These are phyloP conservation scores for Lycium barbarum DNA, from an alignment of 257 asterid species.

Conservation along the genomic window DNA sequence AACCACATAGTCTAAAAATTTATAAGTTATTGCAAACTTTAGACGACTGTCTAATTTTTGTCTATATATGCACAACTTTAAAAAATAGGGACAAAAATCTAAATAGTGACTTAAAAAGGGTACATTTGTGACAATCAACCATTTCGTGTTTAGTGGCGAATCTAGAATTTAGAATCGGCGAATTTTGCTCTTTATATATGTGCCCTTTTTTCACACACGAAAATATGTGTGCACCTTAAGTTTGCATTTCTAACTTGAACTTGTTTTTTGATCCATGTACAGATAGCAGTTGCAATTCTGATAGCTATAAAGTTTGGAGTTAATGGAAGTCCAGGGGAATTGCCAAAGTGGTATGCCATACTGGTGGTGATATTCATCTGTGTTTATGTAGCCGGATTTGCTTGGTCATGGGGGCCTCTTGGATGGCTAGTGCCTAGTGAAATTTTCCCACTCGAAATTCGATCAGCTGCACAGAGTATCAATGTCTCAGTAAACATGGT, in stretches of 20 bases:
- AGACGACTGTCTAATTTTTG: too few species aligned
- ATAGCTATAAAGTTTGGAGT: conserved; percentile 71
- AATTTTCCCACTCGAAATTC: conserved; percentile 78
- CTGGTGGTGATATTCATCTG: conserved; percentile 76
- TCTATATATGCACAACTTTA: neutral
- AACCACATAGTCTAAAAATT: neutral
- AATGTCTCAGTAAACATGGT: conserved; percentile 81
- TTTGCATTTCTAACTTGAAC: neutral
- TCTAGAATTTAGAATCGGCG: neutral
- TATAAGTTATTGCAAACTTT: too few species aligned
- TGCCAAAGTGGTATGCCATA: conserved; percentile 74
- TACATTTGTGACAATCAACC: neutral
- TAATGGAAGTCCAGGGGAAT: conserved; percentile 50
- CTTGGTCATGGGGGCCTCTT: conserved; percentile 95
- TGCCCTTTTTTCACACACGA: too few species aligned
- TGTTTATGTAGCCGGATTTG: conserved; percentile 73
- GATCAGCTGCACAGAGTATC: conserved; percentile 84
- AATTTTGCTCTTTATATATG: neutral
- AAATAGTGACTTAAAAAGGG: neutral
- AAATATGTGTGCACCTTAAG: neutral
- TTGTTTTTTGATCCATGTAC: neutral
- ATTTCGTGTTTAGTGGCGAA: too few species aligned
- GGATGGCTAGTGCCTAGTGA: conserved; percentile 93
- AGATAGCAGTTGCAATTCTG: conserved; percentile 62
- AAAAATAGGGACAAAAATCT: neutral